Conservation (phyloP, 2,329 filamentous ascomycete species). For the Cytospora leucostoma region DNA sequence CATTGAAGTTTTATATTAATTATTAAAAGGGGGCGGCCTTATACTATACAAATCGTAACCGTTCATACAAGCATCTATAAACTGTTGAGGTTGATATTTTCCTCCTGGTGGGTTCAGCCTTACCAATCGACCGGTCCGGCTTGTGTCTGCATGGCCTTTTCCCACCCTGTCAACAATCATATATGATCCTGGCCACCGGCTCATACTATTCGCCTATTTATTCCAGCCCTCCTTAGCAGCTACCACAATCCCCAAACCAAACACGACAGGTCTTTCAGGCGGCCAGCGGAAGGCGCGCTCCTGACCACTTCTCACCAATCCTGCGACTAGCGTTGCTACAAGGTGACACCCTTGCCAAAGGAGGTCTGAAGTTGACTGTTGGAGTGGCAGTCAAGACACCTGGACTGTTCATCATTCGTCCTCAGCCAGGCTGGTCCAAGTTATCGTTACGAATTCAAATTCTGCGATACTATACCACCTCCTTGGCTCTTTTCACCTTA, state of each 20-base stretch:
- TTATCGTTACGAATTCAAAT: neutral
- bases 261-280: neutral
- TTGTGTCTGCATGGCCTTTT: too few species aligned
- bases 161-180: too few species aligned
- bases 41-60: too few species aligned
- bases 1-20: too few species aligned
- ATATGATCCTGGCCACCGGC: too few species aligned
- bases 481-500: neutral
- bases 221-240: neutral
- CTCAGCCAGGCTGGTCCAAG: neutral
- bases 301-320: neutral
- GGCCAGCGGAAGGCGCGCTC: neutral
- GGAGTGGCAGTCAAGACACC: neutral
- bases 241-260: neutral
- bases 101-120: too few species aligned
- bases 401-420: neutral
- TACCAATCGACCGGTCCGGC: too few species aligned
- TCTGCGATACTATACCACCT: neutral
- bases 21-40: too few species aligned
- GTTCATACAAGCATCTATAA: too few species aligned
- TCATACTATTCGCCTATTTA: neutral
- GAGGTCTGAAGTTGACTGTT: neutral
- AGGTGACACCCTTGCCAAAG: neutral
- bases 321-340: neutral
- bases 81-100: too few species aligned